Base-by-base conservation (phyloP, 2,329 filamentous ascomycete species). In the Pestalotiopsis sp. region DNA sequence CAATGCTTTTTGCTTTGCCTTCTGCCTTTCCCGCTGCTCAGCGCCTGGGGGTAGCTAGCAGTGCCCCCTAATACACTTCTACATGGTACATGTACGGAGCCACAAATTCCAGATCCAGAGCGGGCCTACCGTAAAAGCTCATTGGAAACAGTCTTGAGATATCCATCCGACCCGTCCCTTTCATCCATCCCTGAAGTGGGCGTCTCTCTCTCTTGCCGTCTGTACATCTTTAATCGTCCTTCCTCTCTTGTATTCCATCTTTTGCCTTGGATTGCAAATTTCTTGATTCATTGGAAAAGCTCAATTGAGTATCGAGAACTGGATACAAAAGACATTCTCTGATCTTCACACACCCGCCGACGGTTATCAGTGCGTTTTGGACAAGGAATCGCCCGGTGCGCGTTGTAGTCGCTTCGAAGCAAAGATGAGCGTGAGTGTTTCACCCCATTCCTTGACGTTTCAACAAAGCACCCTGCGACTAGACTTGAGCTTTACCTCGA, bases 401-500 rank as follows among this genome's bases (percentile, higher is more conserved):
- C 41, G 63, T 31, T 23, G 41, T 61, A 61, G 31, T 36, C 64
- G 31, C 27, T 56, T 27, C 64, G 56, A 25, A 66, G 56, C 14
- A 59, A 84, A 77, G 72, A 86, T 86, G 84, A 86, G 83, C 80
- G 84, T 86, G 78, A 82, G 84, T 84, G 78, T 80, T 78, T 80
- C 73, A 76, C 69, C 73, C 68, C 68, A 31, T 68, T 64, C 71
- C 71, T 72, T 62, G 67, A 72, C 67, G 75, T 77, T 75, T 76
- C 74, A 73, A 73, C 45, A 25, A 45, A 64, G 66, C 62, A 64
- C 60, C 60, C 14, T 66, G 62, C 68, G 66, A 57, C 38, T n/a
- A 56, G 57, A 31, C 39, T 64, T 68, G 31, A 27, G 39, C 49
- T 49, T 52, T 25, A 17, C 14, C 12, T 39, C n/a, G 36, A 39